These are phyloP conservation scores for Plenodomus tracheiphilus DNA, from an alignment of 2,329 filamentous ascomycete genomes.

Conservation along the genomic window DNA sequence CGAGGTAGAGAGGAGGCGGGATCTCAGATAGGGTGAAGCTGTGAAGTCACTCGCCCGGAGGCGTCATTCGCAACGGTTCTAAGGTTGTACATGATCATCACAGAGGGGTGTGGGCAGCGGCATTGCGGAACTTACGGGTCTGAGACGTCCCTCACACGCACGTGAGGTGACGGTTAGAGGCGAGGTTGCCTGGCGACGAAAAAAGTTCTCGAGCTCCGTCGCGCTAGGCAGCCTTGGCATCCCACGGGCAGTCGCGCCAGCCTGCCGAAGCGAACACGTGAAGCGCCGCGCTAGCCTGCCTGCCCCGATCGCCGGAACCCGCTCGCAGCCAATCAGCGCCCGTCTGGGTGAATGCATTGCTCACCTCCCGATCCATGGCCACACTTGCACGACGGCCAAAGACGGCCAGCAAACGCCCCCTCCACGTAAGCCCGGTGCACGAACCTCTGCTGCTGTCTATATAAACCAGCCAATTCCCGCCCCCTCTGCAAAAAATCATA, in stretches of 20 bases:
- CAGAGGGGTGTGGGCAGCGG: constrained; percentile 6
- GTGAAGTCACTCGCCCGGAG: constrained; percentile 57
- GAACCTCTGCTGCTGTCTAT: not conserved
- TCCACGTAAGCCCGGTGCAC: too few species aligned
- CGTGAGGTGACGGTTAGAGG: not conserved
- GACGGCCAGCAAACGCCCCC: too few species aligned
- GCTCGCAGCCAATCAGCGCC: too few species aligned
- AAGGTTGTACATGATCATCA: constrained; percentile 41
- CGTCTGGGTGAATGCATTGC: too few species aligned
- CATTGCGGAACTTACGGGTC: too few species aligned
- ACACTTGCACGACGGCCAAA: not conserved
- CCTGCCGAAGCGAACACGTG: not conserved
- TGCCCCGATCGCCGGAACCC: too few species aligned
- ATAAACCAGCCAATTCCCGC: not conserved
- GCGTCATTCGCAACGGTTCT: constrained; percentile 74
- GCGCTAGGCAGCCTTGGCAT: not conserved
- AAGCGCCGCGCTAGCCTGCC: not conserved
- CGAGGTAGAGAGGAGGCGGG: not conserved
- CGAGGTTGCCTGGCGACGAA: not conserved
- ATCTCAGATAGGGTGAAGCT: constrained; percentile 42
- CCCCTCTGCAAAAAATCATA: constrained; percentile 2
- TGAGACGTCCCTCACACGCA: too few species aligned
- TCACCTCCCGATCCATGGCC: too few species aligned
- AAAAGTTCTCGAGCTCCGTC: not conserved
- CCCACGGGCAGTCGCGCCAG: too few species aligned